Conservation (phyloP, 106 monocot species). For the Apostasia shenzhenica region DNA sequence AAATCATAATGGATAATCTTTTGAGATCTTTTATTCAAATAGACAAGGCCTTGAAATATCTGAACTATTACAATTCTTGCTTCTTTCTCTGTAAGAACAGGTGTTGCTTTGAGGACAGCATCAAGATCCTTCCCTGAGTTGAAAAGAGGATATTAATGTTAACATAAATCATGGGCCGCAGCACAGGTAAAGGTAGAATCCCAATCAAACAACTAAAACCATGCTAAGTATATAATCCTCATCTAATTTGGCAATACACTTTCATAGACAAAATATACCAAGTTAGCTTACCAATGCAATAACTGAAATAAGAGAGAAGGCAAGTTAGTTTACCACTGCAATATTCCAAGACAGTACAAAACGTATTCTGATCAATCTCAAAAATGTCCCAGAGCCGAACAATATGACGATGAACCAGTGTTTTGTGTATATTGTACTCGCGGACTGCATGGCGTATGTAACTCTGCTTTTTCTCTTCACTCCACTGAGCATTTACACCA, state of each 20-base stretch:
- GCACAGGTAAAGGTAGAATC: too few species aligned
- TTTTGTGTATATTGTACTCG: constrained; percentile 98
- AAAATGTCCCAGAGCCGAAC: constrained; percentile 96
- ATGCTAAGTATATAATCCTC: too few species aligned
- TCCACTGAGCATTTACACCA: constrained; percentile 96
- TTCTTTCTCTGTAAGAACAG: constrained; percentile 89
- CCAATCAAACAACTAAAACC: too few species aligned
- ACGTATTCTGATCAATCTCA: constrained; percentile 96
- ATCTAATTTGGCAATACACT: too few species aligned
- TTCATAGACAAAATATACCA: too few species aligned
- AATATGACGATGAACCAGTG: constrained; percentile 88
- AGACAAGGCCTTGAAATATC: constrained; percentile 97
- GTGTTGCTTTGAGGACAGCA: constrained; percentile 81
- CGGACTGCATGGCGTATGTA: constrained; percentile 99
- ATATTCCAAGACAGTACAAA: constrained; percentile 95
- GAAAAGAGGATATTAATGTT: neutral
- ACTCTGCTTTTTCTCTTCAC: constrained; percentile 96
- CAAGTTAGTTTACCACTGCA: constrained; percentile 71
- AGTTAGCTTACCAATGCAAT: too few species aligned
- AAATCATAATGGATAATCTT: constrained; percentile 98
- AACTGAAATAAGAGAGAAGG: constrained; percentile 7
- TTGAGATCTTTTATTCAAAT: constrained; percentile 87
- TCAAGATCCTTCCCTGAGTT: constrained; percentile 93
- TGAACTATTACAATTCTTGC: constrained; percentile 94
- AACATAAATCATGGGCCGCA: too few species aligned